A percentile compares a stretch with the other conserved stretches of the same genome.
These are phyloP conservation scores for Zygotorulaspora sp. DNA, from an alignment of 805 yeast species.

Conservation along the genomic window DNA sequence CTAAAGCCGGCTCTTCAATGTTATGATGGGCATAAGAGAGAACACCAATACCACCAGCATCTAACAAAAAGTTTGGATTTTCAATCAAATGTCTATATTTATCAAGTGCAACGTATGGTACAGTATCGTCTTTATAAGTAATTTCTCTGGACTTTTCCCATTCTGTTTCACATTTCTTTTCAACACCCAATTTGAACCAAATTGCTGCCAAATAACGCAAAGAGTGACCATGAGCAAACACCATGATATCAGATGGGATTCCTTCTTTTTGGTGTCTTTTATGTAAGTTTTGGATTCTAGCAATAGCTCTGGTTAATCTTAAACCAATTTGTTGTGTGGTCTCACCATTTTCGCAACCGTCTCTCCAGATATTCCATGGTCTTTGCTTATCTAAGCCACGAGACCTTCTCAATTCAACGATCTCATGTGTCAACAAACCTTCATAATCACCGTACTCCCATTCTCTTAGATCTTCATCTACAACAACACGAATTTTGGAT, in stretches of 20 bases:
- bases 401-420: constrained; percentile 51
- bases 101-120: constrained; percentile 34
- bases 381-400: constrained; percentile 51
- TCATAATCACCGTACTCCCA: constrained; percentile 98
- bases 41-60: constrained; percentile 95
- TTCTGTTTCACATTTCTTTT: constrained; percentile 24
- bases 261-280: constrained; percentile 45
- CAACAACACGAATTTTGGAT: constrained; percentile 41
- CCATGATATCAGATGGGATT: constrained; percentile 64
- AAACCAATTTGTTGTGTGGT: constrained; percentile 56
- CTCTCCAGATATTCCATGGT: constrained; percentile 81
- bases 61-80: constrained; percentile 80
- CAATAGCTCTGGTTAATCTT: constrained; percentile 69
- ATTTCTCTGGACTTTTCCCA: constrained; percentile 20
- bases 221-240: constrained; percentile 92
- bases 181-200: constrained; percentile 56
- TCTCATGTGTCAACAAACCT: constrained; percentile 68
- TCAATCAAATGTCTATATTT: constrained; percentile 37
- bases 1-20: constrained; percentile 81
- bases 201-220: constrained; percentile 84
- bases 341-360: constrained; percentile 94
- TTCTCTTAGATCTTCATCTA: constrained; percentile 73
- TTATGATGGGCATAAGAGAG: constrained; percentile 83
- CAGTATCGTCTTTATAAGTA: constrained; percentile 30
- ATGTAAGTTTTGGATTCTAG: constrained; percentile 59